Conservation (phyloP, 164 flowering plant genomes). For the Litsea cubeba region DNA sequence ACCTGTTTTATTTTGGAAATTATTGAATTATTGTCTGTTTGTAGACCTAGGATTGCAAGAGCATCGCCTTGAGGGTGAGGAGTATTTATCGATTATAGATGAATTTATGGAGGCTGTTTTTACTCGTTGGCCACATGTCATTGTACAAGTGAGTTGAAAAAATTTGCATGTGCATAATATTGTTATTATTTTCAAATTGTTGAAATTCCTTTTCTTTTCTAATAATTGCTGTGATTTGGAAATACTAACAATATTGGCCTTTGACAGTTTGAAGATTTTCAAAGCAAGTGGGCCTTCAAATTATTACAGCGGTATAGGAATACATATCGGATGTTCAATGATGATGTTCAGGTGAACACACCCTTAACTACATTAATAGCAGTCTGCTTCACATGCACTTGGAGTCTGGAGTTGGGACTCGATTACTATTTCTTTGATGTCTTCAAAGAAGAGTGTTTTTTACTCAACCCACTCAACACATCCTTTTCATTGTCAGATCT, state of each 20-base stretch:
- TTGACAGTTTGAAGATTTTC: slow-evolving; percentile 95
- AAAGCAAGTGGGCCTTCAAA: slow-evolving; percentile 98
- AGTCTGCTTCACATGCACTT: not conserved
- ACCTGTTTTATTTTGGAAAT: too few relatives aligned
- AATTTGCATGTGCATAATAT: not conserved
- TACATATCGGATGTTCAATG: slow-evolving; percentile 90
- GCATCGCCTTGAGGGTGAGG: slow-evolving; percentile 93
- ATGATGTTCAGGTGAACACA: slow-evolving; percentile 85
- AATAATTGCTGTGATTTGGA: not conserved
- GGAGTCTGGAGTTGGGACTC: too few relatives aligned
- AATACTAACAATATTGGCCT: slow-evolving; percentile 9
- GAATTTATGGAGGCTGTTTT: slow-evolving; percentile 99
- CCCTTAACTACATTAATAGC: not conserved
- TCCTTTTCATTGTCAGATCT: too few relatives aligned
- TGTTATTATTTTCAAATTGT: not conserved
- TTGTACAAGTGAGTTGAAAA: slow-evolving; percentile 70
- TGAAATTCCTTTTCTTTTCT: not conserved
- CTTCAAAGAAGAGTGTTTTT: too few relatives aligned
- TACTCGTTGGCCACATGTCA: slow-evolving; percentile 98
- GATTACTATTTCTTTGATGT: too few relatives aligned
- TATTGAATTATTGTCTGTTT: slow-evolving; percentile 12
- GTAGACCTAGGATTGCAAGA: slow-evolving; percentile 88
- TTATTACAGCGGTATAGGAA: slow-evolving; percentile 88
- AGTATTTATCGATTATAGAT: slow-evolving; percentile 80
- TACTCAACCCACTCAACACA: too few relatives aligned